Conservation (phyloP, 2,329 filamentous ascomycete species). For the Paraphoma chrysanthemicola region DNA sequence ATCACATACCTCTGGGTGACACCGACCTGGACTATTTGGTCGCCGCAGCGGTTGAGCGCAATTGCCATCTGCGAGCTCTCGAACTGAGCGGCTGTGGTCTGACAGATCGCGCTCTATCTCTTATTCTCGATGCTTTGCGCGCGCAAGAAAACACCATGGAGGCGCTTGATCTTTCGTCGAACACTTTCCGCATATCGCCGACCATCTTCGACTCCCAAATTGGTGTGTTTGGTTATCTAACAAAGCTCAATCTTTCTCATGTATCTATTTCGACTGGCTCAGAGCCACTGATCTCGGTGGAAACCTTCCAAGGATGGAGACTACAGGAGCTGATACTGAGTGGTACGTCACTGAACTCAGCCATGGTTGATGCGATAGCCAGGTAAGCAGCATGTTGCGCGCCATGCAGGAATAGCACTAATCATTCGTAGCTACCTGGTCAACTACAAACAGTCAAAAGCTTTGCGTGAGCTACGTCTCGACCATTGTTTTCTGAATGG, state of each 20-base stretch:
- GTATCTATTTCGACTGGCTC: slow-evolving; percentile 68
- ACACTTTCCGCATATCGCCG: slow-evolving; percentile 69
- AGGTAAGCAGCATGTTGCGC: slow-evolving; percentile 22
- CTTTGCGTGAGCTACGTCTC: slow-evolving; percentile 67
- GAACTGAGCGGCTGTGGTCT: slow-evolving; percentile 71
- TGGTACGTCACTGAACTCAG: slow-evolving; percentile 66
- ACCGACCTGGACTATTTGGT: slow-evolving; percentile 72
- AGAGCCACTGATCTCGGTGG: slow-evolving; percentile 69
- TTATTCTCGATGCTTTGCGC: slow-evolving; percentile 69
- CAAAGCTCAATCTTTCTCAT: slow-evolving; percentile 70
- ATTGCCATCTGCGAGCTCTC: slow-evolving; percentile 70
- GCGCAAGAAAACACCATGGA: slow-evolving; percentile 72
- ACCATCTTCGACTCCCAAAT: slow-evolving; percentile 71
- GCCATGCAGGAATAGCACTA: neutral
- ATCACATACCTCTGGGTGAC: slow-evolving; percentile 73
- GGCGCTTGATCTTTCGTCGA: slow-evolving; percentile 70
- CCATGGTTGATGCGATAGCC: slow-evolving; percentile 70
- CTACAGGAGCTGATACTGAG: slow-evolving; percentile 71
- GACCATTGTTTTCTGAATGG: slow-evolving; percentile 73
- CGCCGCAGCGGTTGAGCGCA: slow-evolving; percentile 70
- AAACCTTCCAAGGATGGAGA: slow-evolving; percentile 71
- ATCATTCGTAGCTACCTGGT: slow-evolving; percentile 64
- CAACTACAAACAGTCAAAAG: slow-evolving; percentile 64
- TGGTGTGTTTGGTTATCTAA: slow-evolving; percentile 70
- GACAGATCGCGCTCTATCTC: slow-evolving; percentile 64